Evolutionary conservation across 2,329 filamentous ascomycete species (phyloP).

Genomic region (Ceratocystis cacaofunesta): DNA sequence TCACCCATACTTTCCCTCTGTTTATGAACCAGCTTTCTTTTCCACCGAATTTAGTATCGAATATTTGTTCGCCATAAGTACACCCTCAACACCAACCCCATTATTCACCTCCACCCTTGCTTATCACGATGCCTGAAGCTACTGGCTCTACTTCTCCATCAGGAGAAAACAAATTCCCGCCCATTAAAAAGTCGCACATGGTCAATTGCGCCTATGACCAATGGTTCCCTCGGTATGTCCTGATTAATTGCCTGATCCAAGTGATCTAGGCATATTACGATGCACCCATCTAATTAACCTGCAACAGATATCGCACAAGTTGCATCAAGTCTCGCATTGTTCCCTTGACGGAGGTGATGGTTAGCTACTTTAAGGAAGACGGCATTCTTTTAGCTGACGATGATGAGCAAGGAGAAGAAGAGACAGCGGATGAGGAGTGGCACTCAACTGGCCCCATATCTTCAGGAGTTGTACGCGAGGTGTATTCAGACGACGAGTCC

Average conservation of each 20-base stretch:
- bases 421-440: slow-evolving; percentile 43
- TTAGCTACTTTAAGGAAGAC: slow-evolving; percentile 79
- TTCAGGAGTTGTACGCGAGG: slow-evolving; percentile 25
- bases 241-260: slow-evolving; percentile 15
- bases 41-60: too few relatives aligned
- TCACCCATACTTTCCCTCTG: too few relatives aligned
- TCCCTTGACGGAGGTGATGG: slow-evolving; percentile 56
- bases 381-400: slow-evolving; percentile 78
- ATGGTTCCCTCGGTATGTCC: slow-evolving; percentile 61
- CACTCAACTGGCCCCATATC: slow-evolving; percentile 21
- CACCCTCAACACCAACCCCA: background rate
- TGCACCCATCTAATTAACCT: background rate
- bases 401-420: slow-evolving; percentile 33
- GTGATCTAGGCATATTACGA: background rate
- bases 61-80: too few relatives aligned
- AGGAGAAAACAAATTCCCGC: slow-evolving; percentile 52
- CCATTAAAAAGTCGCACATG: slow-evolving; percentile 73
- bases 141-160: background rate
- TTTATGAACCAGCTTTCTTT: too few relatives aligned
- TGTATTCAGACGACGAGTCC: slow-evolving; percentile 31
- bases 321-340: slow-evolving; percentile 80
- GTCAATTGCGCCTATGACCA: slow-evolving; percentile 85
- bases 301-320: slow-evolving; percentile 47
- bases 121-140: slow-evolving; percentile 11
- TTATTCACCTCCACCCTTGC: background rate